Percentiles rank a stretch among this genome's conserved stretches.
phyloP scores from a whole-genome alignment of 441 rosid species.

The Gossypium schwendimanii region DNA sequence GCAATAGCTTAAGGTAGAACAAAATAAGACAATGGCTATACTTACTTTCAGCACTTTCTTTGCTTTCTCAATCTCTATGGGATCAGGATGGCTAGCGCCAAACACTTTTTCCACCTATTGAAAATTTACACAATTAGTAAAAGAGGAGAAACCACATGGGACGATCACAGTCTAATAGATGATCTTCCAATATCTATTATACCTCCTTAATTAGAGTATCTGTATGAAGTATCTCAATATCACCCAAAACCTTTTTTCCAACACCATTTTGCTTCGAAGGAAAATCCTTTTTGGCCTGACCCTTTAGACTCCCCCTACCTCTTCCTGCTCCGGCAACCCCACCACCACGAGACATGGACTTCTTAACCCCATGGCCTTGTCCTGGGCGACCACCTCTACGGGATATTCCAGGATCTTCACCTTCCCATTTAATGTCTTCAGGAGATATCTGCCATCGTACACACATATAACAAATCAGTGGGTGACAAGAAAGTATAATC shows the following conservation, averaged over 20 bases:
- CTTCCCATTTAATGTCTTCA: slow-evolving; percentile 91
- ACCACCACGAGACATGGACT: slow-evolving; percentile 67
- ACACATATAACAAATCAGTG: slow-evolving; percentile 1
- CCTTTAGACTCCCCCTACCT: slow-evolving; percentile 69
- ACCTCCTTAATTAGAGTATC: slow-evolving; percentile 91
- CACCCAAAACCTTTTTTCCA: slow-evolving; percentile 71
- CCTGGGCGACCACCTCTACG: slow-evolving; percentile 82
- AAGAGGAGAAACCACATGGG: not conserved
- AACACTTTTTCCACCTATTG: slow-evolving; percentile 90
- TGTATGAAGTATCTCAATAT: slow-evolving; percentile 85
- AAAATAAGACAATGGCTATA: not conserved
- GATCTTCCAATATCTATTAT: slow-evolving; percentile 14
- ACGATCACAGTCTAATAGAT: not conserved
- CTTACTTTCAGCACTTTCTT: slow-evolving; percentile 83
- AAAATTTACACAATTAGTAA: slow-evolving; percentile 11
- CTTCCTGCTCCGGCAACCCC: slow-evolving; percentile 51
- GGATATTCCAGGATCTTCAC: slow-evolving; percentile 63
- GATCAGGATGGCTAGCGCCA: slow-evolving; percentile 64
- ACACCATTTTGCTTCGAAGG: slow-evolving; percentile 62
- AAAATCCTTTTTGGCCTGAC: slow-evolving; percentile 48
- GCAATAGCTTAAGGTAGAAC: not conserved
- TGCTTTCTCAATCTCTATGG: slow-evolving; percentile 76
- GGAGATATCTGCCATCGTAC: slow-evolving; percentile 56
- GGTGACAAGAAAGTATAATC: not conserved
- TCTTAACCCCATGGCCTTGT: slow-evolving; percentile 71